A percentile compares a stretch with the other conserved stretches of the same genome.
These are phyloP conservation scores for Saccharomycopsis fibuligera DNA, from an alignment of 805 yeast species.

Conservation along the genomic window DNA sequence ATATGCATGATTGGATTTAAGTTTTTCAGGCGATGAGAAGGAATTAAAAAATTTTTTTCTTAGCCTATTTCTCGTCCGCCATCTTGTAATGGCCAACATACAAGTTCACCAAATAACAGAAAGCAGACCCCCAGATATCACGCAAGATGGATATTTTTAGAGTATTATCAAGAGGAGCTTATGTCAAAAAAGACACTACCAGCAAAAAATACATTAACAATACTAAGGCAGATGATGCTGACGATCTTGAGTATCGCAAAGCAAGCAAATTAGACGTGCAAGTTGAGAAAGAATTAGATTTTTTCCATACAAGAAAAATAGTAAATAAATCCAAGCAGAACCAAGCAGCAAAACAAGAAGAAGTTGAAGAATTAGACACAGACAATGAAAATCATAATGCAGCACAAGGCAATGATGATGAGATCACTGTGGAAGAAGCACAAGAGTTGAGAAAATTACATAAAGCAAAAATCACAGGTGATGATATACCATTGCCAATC, in stretches of 20 bases:
- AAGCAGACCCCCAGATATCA: no score
- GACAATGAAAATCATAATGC: conserved; percentile 25
- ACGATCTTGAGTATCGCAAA: conserved; percentile 28
- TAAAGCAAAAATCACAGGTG: conserved; percentile 65
- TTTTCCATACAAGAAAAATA: conserved; percentile 57
- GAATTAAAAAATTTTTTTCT: no score
- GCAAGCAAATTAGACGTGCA: conserved; percentile 36
- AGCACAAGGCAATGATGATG: conserved; percentile 8
- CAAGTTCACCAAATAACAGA: no score
- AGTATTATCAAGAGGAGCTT: conserved; percentile 80
- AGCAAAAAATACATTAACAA: conserved; percentile 26
- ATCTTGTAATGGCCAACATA: no score
- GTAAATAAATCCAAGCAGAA: conserved; percentile 23
- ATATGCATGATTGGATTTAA: no score
- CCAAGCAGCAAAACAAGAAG: conserved; percentile 23
- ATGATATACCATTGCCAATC: conserved; percentile 84
- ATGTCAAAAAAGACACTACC: conserved; percentile 49
- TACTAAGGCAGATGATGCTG: conserved; percentile 33
- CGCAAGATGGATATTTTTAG: conserved; percentile 86
- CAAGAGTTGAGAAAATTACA: conserved; percentile 49
- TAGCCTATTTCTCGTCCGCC: no score
- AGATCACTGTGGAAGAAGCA: conserved; percentile 52
- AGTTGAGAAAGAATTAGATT: conserved; percentile 72
- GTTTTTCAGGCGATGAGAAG: no score
- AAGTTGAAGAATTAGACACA: conserved; percentile 26